A percentile compares a stretch with the other conserved stretches of the same genome.
Evolutionary conservation across 192 early-diverging fungal genomes (phyloP).

Genomic region (Chytriomyces hyalinus): DNA sequence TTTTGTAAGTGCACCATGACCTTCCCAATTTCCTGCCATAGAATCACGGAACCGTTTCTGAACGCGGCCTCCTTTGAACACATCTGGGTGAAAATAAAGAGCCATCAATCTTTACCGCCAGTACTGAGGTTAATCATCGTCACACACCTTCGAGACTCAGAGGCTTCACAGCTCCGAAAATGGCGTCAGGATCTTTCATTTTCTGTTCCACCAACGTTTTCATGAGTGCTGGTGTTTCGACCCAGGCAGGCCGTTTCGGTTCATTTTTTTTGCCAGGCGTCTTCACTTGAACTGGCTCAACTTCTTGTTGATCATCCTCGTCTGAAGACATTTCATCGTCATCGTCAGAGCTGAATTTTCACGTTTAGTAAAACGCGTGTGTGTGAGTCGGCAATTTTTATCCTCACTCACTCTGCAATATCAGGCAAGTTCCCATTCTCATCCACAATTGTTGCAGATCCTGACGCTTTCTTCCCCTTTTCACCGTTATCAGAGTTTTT

Average conservation of each 20-base stretch:
- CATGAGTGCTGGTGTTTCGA: slow-evolving; percentile 37
- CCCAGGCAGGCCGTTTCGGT: slow-evolving; percentile 33
- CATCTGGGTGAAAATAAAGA: slow-evolving; percentile 18
- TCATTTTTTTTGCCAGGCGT: neutral
- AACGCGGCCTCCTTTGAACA: slow-evolving; percentile 20
- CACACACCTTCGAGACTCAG: slow-evolving; percentile 35
- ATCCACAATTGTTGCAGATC: slow-evolving; percentile 42
- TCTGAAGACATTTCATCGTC: slow-evolving; percentile 17
- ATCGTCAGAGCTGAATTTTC: slow-evolving; percentile 34
- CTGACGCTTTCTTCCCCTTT: slow-evolving; percentile 15
- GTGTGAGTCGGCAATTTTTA: neutral
- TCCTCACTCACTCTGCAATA: slow-evolving; percentile 32
- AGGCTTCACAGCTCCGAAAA: slow-evolving; percentile 41
- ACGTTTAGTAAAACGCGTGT: neutral
- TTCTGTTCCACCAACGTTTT: slow-evolving; percentile 27
- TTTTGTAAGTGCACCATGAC: slow-evolving; percentile 27
- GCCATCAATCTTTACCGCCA: slow-evolving; percentile 2
- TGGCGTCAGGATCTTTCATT: slow-evolving; percentile 32
- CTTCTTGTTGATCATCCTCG: slow-evolving; percentile 11
- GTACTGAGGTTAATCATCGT: neutral
- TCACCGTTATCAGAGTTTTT: neutral
- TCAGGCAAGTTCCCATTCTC: slow-evolving; percentile 44
- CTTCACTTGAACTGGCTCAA: neutral
- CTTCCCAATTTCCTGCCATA: slow-evolving; percentile 39
- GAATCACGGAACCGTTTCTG: slow-evolving; percentile 36